These are phyloP conservation scores for Diaporthe citrichinensis DNA, from an alignment of 2,329 filamentous ascomycete species.

Conservation along the genomic window DNA sequence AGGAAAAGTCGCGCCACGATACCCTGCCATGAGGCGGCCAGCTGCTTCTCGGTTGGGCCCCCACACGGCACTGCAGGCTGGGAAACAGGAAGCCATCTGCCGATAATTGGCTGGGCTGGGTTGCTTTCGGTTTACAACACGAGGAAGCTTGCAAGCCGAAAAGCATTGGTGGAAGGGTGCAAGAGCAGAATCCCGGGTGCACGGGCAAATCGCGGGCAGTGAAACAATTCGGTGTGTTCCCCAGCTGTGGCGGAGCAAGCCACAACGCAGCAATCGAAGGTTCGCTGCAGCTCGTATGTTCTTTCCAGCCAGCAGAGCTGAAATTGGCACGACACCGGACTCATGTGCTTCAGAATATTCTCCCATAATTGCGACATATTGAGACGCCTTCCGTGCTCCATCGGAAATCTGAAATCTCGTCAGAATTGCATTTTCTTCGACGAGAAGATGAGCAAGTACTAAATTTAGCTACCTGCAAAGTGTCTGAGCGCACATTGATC, in stretches of 20 bases:
- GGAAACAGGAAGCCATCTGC: slow-evolving; percentile 11
- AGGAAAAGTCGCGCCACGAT: slow-evolving; percentile 36
- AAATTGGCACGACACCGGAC: not conserved
- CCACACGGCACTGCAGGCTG: slow-evolving; percentile 16
- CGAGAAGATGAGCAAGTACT: not conserved
- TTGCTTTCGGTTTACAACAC: not conserved
- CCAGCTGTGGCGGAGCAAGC: slow-evolving; percentile 26
- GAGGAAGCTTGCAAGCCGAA: slow-evolving; percentile 11
- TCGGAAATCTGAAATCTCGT: not conserved
- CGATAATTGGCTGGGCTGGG: slow-evolving; percentile 26
- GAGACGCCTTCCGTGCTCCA: not conserved
- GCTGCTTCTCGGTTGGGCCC: slow-evolving; percentile 23
- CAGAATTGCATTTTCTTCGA: not conserved
- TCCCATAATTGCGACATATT: not conserved
- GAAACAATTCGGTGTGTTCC: not conserved
- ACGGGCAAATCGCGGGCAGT: slow-evolving; percentile 20
- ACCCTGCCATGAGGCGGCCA: slow-evolving; percentile 1
- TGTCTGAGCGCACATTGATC: not conserved
- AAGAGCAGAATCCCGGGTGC: slow-evolving; percentile 15
- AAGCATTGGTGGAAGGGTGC: slow-evolving; percentile 21
- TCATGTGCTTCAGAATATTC: not conserved
- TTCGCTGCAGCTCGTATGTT: slow-evolving; percentile 20
- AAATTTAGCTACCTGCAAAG: not conserved
- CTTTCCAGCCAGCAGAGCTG: not conserved
- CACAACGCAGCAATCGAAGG: slow-evolving; percentile 7